Base-by-base conservation (phyloP, 441 rosid genomes). In the Populus hybrid region DNA sequence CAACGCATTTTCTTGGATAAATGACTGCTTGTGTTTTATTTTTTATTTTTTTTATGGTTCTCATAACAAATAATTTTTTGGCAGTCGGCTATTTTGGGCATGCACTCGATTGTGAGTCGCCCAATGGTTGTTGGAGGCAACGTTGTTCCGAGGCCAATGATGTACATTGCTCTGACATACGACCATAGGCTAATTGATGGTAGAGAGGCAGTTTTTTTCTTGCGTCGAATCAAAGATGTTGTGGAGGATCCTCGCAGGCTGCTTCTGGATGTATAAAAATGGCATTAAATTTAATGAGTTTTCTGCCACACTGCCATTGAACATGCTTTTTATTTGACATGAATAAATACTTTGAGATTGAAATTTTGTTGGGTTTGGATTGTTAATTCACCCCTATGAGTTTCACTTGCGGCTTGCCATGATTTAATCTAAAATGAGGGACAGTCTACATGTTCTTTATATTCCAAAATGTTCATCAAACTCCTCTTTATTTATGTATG, bases 131-230 rank as follows among this genome's bases (percentile, higher is more conserved):
- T 92, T 65, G 97, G 95, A 40, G 97, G 95, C 69, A 85, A 79
- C 12, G 72, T 95, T 8, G 86, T 88, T 7, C 91, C 99, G 0
- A 89, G 99, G 91, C 99, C 99, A n/a, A 95, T 95, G 99, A 94
- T 95, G 99, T 95, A 94, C 86, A 86, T 92, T 6, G 98, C 99
- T 16, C 91, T 95, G 29, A 95, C 99, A 0, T 95, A 95, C 64
- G 99, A 95, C 84, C 99, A 95, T 77, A 84, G 99, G 88, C 89
- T 95, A 74, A 94, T 95, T 56, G 99, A 94, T 80, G 99, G 99
- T 74, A 94, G 99, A 94, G 99, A 95, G 92, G 98, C 99, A 1
- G 99, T 94, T 72, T 91, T 89, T 83, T 95, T 94, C 95, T 83
- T 95, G 87, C 97, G 97, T 14, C 97, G 97, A 56, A 95, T 94